These are phyloP conservation scores for Adansonia digitata DNA, from an alignment of 345 rosid species.

Conservation along the genomic window DNA sequence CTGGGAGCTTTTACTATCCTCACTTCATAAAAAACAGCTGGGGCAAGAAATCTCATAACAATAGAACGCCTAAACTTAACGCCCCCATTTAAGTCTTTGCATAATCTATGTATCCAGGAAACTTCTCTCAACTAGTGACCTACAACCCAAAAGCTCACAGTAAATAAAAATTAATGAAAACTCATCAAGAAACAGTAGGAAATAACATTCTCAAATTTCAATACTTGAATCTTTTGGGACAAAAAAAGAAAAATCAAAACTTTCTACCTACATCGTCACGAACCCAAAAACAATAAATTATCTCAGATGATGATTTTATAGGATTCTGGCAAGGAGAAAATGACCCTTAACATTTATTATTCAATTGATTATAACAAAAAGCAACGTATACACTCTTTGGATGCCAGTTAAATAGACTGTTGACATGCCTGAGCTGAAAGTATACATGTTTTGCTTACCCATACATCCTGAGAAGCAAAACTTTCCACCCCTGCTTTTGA, in stretches of 20 bases:
- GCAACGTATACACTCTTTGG: conserved; percentile 18
- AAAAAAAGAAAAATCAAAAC: neutral
- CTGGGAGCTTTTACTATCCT: neutral
- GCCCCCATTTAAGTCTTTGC: neutral
- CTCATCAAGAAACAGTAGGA: neutral
- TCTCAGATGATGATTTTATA: neutral
- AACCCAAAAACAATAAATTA: neutral
- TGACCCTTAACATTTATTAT: neutral
- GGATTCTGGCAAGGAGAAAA: neutral
- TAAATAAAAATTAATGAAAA: neutral
- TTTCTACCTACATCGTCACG: conserved; percentile 1
- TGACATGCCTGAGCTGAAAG: neutral
- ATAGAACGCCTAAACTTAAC: too few species aligned
- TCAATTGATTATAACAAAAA: neutral
- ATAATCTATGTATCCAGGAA: neutral
- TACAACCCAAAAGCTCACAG: neutral
- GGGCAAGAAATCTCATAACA: neutral
- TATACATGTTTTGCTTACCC: conserved; percentile 5
- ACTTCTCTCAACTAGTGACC: neutral
- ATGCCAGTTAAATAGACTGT: conserved; percentile 2
- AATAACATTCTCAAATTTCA: neutral
- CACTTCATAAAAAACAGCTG: neutral
- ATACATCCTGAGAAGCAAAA: neutral
- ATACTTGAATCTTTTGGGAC: neutral
- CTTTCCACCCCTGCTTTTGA: neutral